phyloP scores from a whole-genome alignment of 2,329 filamentous ascomycete genomes.

The Alternaria triticimaculans region DNA sequence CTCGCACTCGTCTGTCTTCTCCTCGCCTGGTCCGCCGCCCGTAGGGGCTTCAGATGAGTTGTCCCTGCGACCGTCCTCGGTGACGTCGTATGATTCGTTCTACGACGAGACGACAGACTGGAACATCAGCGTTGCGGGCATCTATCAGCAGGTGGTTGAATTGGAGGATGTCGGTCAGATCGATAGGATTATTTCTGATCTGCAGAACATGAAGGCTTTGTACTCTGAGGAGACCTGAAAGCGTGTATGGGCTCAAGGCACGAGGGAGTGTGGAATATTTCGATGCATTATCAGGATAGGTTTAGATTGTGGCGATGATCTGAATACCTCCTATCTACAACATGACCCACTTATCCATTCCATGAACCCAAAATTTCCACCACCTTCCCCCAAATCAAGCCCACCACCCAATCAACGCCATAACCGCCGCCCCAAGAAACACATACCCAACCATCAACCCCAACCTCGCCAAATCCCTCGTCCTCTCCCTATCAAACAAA shows the following conservation, averaged over 20 bases:
- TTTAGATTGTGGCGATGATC: background rate
- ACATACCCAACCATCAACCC: slow-evolving; percentile 1
- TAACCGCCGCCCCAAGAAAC: slow-evolving; percentile 1
- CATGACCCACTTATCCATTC: background rate
- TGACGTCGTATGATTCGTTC: background rate
- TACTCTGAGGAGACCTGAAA: background rate
- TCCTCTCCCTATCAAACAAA: slow-evolving; percentile 6
- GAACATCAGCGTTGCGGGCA: background rate
- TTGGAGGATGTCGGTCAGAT: background rate
- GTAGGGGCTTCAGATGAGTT: background rate
- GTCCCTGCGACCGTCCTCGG: background rate
- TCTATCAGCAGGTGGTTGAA: background rate
- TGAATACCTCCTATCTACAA: background rate
- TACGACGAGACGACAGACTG: background rate
- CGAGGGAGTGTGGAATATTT: background rate
- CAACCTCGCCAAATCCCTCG: background rate
- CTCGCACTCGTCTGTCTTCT: slow-evolving; percentile 1
- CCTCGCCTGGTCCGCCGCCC: background rate
- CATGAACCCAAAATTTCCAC: too few relatives aligned
- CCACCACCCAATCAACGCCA: slow-evolving; percentile 9
- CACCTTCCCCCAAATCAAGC: background rate
- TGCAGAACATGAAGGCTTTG: background rate
- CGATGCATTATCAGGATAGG: background rate
- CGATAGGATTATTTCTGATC: background rate
- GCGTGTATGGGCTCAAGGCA: background rate